Conservation (phyloP, 768 basidiomycete species). For the Russula brevipes region DNA sequence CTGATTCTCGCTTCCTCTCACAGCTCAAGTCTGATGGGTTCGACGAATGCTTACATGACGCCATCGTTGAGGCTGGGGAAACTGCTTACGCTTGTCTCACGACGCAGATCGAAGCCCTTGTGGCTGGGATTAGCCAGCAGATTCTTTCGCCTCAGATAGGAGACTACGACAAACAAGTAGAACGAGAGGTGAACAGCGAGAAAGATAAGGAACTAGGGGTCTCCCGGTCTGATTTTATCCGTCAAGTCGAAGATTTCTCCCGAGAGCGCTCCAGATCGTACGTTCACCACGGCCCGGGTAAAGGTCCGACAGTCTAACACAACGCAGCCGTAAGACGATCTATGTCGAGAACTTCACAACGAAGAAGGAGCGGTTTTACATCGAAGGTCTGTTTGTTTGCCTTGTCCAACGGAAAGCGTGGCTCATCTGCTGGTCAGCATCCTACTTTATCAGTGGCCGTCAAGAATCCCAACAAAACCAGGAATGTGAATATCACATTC, state of each 20-base stretch:
- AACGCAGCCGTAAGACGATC: neutral
- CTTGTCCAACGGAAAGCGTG: neutral
- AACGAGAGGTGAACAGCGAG: constrained; percentile 1
- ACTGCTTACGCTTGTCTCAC: constrained; percentile 10
- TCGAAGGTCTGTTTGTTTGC: neutral
- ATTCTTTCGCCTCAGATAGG: constrained; percentile 14
- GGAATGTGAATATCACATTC: constrained; percentile 13
- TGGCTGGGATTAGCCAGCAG: neutral
- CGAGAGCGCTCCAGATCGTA: constrained; percentile 14
- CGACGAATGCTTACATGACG: neutral
- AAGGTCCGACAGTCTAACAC: neutral
- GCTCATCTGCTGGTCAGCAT: neutral
- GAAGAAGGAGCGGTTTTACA: constrained; percentile 7
- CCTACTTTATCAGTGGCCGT: constrained; percentile 13
- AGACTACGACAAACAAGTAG: constrained; percentile 9
- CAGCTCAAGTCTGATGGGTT: neutral
- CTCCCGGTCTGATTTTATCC: constrained; percentile 8
- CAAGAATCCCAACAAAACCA: constrained; percentile 14
- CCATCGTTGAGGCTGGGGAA: neutral
- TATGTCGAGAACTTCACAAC: neutral
- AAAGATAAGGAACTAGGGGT: neutral
- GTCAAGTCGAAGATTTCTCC: neutral
- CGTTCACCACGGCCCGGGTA: neutral
- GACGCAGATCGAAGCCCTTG: constrained; percentile 1
- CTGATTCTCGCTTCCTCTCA: constrained; percentile 19